These are phyloP conservation scores for Inga oerstediana DNA, from an alignment of 306 rosid species.

Conservation along the genomic window DNA sequence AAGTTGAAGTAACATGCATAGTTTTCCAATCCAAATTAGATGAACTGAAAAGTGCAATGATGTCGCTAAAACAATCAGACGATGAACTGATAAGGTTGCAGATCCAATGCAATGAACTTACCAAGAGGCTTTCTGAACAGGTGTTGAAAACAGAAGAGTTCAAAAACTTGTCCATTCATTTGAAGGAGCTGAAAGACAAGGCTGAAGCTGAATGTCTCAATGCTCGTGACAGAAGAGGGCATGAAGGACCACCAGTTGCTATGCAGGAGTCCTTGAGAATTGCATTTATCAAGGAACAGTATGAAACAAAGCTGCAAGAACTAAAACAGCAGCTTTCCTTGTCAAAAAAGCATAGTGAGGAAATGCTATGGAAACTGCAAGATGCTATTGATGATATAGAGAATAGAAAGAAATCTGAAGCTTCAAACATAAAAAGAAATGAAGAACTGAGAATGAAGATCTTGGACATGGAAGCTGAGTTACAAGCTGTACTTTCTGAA, in stretches of 20 bases:
- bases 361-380: slow-evolving; percentile 94
- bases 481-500: slow-evolving; percentile 72
- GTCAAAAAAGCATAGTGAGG: slow-evolving; percentile 84
- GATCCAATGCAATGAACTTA: slow-evolving; percentile 63
- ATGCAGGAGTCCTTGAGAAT: slow-evolving; percentile 95
- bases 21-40: slow-evolving; percentile 67
- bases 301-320: slow-evolving; percentile 94
- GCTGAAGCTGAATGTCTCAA: slow-evolving; percentile 74
- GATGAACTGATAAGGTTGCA: slow-evolving; percentile 60
- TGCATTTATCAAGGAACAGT: slow-evolving; percentile 95
- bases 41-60: slow-evolving; percentile 58
- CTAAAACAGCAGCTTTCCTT: slow-evolving; percentile 76
- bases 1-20: slow-evolving; percentile 69
- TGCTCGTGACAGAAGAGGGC: slow-evolving; percentile 72
- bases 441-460: slow-evolving; percentile 82
- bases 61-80: slow-evolving; percentile 58
- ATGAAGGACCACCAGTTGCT: slow-evolving; percentile 67
- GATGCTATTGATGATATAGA: slow-evolving; percentile 80
- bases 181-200: slow-evolving; percentile 94
- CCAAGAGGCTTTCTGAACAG: slow-evolving; percentile 82
- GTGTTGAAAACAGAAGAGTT: slow-evolving; percentile 87
- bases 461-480: slow-evolving; percentile 84
- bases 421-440: slow-evolving; percentile 68
- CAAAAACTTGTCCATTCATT: slow-evolving; percentile 86
- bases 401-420: slow-evolving; percentile 78